These are phyloP conservation scores for Amanita rimosa DNA, from an alignment of 768 basidiomycete species.

Conservation along the genomic window DNA sequence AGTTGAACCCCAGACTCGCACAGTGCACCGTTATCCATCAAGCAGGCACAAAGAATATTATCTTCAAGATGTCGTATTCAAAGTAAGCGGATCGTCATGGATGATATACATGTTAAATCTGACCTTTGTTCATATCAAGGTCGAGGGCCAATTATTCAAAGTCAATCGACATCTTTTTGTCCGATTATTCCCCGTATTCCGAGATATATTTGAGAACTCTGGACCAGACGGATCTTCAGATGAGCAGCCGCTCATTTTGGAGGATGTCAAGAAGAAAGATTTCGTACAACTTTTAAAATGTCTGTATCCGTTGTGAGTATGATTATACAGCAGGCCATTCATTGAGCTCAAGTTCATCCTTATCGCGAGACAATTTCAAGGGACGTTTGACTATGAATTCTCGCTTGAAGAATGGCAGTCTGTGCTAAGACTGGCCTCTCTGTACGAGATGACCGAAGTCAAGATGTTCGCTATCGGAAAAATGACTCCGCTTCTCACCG, in stretches of 20 bases:
- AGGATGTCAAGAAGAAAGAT: conserved; percentile 12
- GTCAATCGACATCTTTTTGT: conserved; percentile 15
- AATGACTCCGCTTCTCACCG: conserved; percentile 10
- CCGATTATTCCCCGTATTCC: conserved; percentile 15
- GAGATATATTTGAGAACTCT: conserved; percentile 11
- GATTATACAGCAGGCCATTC: conserved; percentile 5
- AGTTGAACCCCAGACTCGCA: not conserved
- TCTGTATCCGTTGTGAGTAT: conserved; percentile 18
- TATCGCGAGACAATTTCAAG: not conserved
- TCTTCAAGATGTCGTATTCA: not conserved
- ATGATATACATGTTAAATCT: not conserved
- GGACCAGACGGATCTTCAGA: conserved; percentile 16
- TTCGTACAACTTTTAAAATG: conserved; percentile 16
- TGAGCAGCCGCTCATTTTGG: conserved; percentile 14
- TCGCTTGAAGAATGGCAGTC: conserved; percentile 23
- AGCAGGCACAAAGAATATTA: conserved; percentile 1
- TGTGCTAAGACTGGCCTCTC: conserved; percentile 24
- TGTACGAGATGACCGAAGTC: conserved; percentile 24
- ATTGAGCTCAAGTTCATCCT: not conserved
- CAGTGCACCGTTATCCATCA: not conserved
- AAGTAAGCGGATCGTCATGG: not conserved
- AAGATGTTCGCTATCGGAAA: conserved; percentile 18
- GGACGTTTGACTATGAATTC: not conserved
- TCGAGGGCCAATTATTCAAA: conserved; percentile 17
- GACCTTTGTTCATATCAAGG: conserved; percentile 9